phyloP scores from a whole-genome alignment of 305 asterid species.

The Plantago rigida region DNA sequence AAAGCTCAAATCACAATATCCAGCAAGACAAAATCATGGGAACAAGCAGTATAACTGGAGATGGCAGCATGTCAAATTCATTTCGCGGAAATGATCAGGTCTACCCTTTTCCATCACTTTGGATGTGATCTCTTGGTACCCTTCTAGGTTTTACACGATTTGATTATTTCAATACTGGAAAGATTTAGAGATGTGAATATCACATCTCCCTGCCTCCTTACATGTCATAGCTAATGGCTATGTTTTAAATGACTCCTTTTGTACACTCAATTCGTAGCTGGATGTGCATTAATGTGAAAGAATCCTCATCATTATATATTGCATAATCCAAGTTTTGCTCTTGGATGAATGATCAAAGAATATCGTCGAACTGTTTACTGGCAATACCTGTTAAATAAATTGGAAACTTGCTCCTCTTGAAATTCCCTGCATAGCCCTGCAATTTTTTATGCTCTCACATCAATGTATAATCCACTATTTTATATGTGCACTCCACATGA shows the following conservation, averaged over 20 bases:
- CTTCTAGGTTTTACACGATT: background rate
- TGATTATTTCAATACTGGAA: background rate
- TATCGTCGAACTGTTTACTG: background rate
- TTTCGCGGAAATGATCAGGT: constrained; percentile 96
- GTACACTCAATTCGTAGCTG: background rate
- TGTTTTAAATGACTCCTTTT: background rate
- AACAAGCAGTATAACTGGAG: constrained; percentile 56
- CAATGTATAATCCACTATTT: background rate
- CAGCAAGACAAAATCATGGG: constrained; percentile 73
- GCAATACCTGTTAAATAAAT: background rate
- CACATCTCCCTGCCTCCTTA: background rate
- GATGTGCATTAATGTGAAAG: background rate
- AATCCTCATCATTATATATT: background rate
- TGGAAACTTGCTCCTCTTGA: background rate
- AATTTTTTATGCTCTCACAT: background rate
- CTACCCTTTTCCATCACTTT: constrained; percentile 30
- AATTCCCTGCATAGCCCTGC: background rate
- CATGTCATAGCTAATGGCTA: background rate
- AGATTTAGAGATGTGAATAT: background rate
- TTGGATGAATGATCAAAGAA: background rate
- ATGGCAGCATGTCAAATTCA: constrained; percentile 80
- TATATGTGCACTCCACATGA: constrained; percentile 7
- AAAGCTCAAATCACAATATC: constrained; percentile 48
- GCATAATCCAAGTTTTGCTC: background rate
- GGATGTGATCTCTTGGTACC: background rate